Evolutionary conservation across 169 alveolate genomes (phyloP), one percentile per base, ranked within the genome.

Genomic region (Miamiensis avidus): DNA sequence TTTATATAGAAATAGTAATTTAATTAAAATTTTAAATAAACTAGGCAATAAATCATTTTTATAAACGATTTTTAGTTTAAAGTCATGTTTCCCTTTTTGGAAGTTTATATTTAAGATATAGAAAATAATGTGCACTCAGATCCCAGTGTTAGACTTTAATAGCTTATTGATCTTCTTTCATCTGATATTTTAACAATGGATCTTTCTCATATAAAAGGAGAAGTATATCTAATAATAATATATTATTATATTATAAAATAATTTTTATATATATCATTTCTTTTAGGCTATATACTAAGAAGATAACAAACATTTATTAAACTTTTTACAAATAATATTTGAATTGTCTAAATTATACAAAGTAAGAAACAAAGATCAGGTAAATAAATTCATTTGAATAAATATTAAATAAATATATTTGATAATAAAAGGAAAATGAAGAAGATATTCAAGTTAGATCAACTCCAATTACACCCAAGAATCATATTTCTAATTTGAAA

Each of bases 31-130:
- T 49, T 49, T 49, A 49, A 11, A 49, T 11, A 49, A 49, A 11
- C 69, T 49, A 11, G 4, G 69, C 4, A 11, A 49, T 49, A 20
- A 11, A 49, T 49, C 4, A 11, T 49, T 49, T 49, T 49, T 49
- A 11, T n/a, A n/a, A n/a, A n/a, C n/a, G n/a, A n/a, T 49, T 49
- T 49, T 11, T 49, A 49, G 65, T 82, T 82, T 29, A 82, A 75
- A 74, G 74, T 82, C 16, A 82, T 82, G 87, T 82, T 82, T 29
- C 87, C 87, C 25, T 82, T 73, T 64, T 29, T 82, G n/a, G 82
- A 82, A 16, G n/a, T 73, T 20, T 81, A 82, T 25, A 29, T 82
- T 25, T 34, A 73, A 74, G 29, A 75, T 4, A 82, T 82, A 11
- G 32, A 82, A 74, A 73, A 74, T 29, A 81, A 74, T 29, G 32